phyloP scores from a whole-genome alignment of 208 protist genomes.

The Leishmania amazonensis region DNA sequence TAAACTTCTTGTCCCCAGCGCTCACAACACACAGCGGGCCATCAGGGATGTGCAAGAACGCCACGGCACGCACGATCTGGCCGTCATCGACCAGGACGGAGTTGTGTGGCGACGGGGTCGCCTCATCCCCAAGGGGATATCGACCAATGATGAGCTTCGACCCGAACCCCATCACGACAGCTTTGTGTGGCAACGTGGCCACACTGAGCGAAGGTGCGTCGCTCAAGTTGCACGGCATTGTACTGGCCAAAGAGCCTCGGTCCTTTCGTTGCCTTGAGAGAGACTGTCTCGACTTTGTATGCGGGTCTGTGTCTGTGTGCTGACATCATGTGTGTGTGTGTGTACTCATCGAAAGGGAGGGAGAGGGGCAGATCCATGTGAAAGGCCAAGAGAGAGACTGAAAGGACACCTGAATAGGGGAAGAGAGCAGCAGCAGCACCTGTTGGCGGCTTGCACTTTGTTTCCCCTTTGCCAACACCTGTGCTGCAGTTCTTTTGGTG shows the following conservation, averaged over 20 bases:
- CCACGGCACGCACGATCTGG: conserved; percentile 70
- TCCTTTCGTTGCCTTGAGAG: not conserved
- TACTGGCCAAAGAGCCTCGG: not conserved
- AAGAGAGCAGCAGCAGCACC: not conserved
- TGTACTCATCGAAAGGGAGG: not conserved
- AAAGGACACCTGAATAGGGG: not conserved
- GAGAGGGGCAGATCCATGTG: not conserved
- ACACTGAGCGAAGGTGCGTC: conserved; percentile 53
- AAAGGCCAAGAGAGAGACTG: not conserved
- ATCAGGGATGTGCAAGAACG: conserved; percentile 61
- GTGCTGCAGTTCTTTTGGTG: not conserved
- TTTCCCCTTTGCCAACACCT: not conserved
- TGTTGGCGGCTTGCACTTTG: not conserved
- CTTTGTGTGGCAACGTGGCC: conserved; percentile 44
- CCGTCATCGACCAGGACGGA: conserved; percentile 67
- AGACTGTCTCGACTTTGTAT: not conserved
- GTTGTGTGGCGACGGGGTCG: conserved; percentile 37
- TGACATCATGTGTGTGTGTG: not conserved
- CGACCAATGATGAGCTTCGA: conserved; percentile 60
- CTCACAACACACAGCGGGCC: conserved; percentile 72
- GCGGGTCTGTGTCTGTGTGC: not conserved
- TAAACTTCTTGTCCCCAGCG: conserved; percentile 76
- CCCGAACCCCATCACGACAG: conserved; percentile 57
- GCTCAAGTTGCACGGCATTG: conserved; percentile 16
- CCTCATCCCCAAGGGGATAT: conserved; percentile 34